phyloP scores from a whole-genome alignment of 2,329 filamentous ascomycete genomes.

The Mycogone perniciosa region DNA sequence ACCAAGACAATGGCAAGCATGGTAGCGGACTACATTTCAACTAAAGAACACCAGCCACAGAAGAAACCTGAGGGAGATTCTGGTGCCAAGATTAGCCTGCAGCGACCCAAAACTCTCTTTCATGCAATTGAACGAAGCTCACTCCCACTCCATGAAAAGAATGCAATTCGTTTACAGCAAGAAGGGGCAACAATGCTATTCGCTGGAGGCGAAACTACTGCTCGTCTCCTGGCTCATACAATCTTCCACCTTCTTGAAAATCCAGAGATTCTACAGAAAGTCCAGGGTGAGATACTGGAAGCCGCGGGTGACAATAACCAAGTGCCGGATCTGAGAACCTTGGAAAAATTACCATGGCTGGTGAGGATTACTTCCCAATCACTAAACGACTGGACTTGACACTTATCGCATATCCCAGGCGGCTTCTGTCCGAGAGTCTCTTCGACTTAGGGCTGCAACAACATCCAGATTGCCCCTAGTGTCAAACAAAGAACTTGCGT shows the following conservation, averaged over 20 bases:
- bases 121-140: not conserved
- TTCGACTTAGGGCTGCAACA: not conserved
- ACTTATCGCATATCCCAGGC: not conserved
- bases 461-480: not conserved
- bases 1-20: not conserved
- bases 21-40: not conserved
- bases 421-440: constrained; percentile 1
- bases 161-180: not conserved
- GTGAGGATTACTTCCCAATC: not conserved
- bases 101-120: not conserved
- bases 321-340: not conserved
- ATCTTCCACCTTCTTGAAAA: constrained; percentile 1
- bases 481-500: not conserved
- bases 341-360: constrained; percentile 1
- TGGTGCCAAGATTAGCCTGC: not conserved
- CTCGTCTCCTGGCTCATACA: constrained; percentile 1
- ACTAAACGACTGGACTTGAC: not conserved
- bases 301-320: not conserved
- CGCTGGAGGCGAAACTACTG: not conserved
- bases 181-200: not conserved
- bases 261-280: not conserved
- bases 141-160: not conserved
- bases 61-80: not conserved
- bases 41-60: not conserved
- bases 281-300: not conserved